Conservation (phyloP, 2,329 filamentous ascomycete genomes). For the Colletotrichum sp. region DNA sequence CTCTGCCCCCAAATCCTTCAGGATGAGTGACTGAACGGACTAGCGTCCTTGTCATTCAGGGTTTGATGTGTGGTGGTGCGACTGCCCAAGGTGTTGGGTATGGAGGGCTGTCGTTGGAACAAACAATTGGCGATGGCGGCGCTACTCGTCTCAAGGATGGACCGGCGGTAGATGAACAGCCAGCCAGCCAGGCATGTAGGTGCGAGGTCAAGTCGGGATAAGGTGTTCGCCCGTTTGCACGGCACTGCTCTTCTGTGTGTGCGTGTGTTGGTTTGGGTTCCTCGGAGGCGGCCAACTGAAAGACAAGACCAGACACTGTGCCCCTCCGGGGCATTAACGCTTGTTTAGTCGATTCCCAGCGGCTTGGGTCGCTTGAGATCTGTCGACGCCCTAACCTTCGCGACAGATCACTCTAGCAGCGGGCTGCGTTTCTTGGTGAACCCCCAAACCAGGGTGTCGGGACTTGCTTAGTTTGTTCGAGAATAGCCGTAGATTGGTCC, state of each 20-base stretch:
- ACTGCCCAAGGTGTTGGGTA: background rate
- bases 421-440: conserved; percentile 23
- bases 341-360: conserved; percentile 22
- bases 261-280: conserved; percentile 14
- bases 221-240: background rate
- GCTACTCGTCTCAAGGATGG: conserved; percentile 5
- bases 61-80: background rate
- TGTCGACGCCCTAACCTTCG: conserved; percentile 24
- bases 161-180: background rate
- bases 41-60: background rate
- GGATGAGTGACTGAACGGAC: background rate
- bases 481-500: conserved; percentile 17
- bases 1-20: background rate
- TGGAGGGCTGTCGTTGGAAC: conserved; percentile 12
- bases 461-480: conserved; percentile 20
- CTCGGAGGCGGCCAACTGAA: conserved; percentile 8
- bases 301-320: conserved; percentile 18
- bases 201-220: conserved; percentile 3
- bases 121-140: conserved; percentile 1
- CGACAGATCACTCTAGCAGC: conserved; percentile 24
- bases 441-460: conserved; percentile 24
- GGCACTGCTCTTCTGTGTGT: background rate
- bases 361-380: conserved; percentile 24
- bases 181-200: background rate
- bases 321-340: conserved; percentile 22